A percentile compares a stretch with the other conserved stretches of the same genome.
Evolutionary conservation across 2,329 filamentous ascomycete species (phyloP).

Genomic region (Rutstroemia sydowiana): DNA sequence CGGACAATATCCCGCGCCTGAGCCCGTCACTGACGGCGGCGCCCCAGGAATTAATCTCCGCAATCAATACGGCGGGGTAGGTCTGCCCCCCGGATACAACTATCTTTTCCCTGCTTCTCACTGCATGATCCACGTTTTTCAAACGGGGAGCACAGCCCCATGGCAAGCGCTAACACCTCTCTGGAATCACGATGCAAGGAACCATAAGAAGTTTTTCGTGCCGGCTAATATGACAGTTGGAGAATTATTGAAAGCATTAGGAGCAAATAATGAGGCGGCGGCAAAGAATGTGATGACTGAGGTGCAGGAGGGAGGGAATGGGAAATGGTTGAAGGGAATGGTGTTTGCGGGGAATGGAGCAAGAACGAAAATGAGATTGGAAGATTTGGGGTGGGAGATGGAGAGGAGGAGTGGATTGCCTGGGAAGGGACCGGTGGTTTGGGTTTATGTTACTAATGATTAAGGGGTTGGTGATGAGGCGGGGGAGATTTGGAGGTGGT

Average conservation of each 20-base stretch:
- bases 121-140: slow-evolving; percentile 53
- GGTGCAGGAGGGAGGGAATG: slow-evolving; percentile 46
- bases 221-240: slow-evolving; percentile 45
- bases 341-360: slow-evolving; percentile 42
- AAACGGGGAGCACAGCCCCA: slow-evolving; percentile 36
- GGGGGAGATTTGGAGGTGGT: neutral
- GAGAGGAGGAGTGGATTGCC: slow-evolving; percentile 36
- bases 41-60: slow-evolving; percentile 48
- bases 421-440: slow-evolving; percentile 48
- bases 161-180: slow-evolving; percentile 40
- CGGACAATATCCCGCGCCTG: slow-evolving; percentile 6
- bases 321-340: slow-evolving; percentile 52
- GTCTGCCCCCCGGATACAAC: slow-evolving; percentile 55
- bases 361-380: slow-evolving; percentile 42
- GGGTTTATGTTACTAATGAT: slow-evolving; percentile 50
- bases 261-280: slow-evolving; percentile 42
- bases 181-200: slow-evolving; percentile 38
- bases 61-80: slow-evolving; percentile 50
- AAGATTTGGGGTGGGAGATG: slow-evolving; percentile 52
- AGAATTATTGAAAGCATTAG: slow-evolving; percentile 52
- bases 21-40: slow-evolving; percentile 14
- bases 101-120: slow-evolving; percentile 53
- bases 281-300: slow-evolving; percentile 52
- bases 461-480: neutral
- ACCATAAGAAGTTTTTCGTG: slow-evolving; percentile 40